Evolutionary conservation across 352 stramenopile species (phyloP).

Genomic region (Globisporangium middletonii): DNA sequence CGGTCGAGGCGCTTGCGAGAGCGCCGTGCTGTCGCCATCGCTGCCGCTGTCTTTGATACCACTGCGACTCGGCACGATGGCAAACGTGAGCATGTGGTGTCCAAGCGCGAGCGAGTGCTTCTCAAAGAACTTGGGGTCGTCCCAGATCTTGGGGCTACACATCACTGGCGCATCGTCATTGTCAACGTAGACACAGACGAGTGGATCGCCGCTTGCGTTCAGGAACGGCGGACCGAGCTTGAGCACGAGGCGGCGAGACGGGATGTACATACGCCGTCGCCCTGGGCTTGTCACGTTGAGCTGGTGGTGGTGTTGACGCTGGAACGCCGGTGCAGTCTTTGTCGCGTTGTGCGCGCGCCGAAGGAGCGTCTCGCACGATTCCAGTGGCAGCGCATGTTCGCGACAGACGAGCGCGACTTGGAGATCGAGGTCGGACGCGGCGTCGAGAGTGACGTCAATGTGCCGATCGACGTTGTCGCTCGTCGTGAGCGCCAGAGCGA

Average conservation of each 20-base stretch:
- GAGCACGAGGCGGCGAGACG: conserved; percentile 35
- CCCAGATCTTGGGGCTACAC: conserved; percentile 24
- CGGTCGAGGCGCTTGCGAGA: not conserved
- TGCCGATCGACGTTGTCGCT: conserved; percentile 4
- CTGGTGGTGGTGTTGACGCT: not conserved
- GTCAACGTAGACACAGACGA: conserved; percentile 39
- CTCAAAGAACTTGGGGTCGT: conserved; percentile 30
- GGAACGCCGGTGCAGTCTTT: conserved; percentile 12
- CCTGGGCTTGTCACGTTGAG: conserved; percentile 27
- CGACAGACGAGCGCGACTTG: conserved; percentile 36
- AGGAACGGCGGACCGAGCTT: conserved; percentile 27
- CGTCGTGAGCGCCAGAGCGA: conserved; percentile 10
- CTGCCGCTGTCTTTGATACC: no score
- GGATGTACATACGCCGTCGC: conserved; percentile 21
- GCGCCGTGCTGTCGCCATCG: not conserved
- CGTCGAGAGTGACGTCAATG: conserved; percentile 12
- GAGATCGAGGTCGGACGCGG: conserved; percentile 24
- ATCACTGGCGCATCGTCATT: conserved; percentile 12
- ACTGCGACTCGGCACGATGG: not conserved
- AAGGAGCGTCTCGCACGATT: conserved; percentile 29
- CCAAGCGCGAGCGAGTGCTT: conserved; percentile 14
- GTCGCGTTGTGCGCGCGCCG: conserved; percentile 18
- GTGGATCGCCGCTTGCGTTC: conserved; percentile 11
- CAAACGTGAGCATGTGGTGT: conserved; percentile 41
- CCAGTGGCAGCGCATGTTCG: conserved; percentile 13